Conservation (phyloP, 2,329 filamentous ascomycete species). For the Aspergillus awamori region DNA sequence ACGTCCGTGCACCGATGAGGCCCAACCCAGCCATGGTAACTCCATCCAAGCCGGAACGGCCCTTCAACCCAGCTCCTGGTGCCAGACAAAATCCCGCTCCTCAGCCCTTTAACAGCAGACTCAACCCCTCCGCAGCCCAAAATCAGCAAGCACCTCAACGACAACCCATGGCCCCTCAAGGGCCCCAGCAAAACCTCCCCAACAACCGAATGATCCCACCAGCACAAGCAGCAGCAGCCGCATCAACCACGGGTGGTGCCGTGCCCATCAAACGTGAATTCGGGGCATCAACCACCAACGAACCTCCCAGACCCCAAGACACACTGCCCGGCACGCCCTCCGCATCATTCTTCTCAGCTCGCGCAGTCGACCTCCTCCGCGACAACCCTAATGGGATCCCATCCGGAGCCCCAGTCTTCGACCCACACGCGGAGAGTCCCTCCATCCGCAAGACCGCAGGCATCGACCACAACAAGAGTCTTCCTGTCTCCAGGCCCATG, state of each 20-base stretch:
- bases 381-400: constrained; percentile 52
- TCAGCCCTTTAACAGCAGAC: constrained; percentile 22
- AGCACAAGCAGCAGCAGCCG: constrained; percentile 21
- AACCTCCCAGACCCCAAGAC: constrained; percentile 21
- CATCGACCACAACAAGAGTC: constrained; percentile 77
- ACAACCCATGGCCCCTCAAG: constrained; percentile 23
- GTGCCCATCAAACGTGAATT: constrained; percentile 31
- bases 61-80: constrained; percentile 28
- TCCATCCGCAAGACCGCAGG: constrained; percentile 88
- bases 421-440: constrained; percentile 75
- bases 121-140: constrained; percentile 23
- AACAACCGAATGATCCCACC: constrained; percentile 22
- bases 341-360: constrained; percentile 71
- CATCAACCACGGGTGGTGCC: constrained; percentile 17
- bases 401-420: constrained; percentile 61
- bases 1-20: constrained; percentile 18
- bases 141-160: constrained; percentile 21
- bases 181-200: constrained; percentile 23
- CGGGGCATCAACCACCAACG: constrained; percentile 13
- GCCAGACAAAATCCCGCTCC: constrained; percentile 28
- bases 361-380: constrained; percentile 62
- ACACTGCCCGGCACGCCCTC: constrained; percentile 45
- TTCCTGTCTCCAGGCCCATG: constrained; percentile 64
- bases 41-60: constrained; percentile 43
- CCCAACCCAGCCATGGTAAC: constrained; percentile 35